Percentiles rank a stretch among this genome's conserved stretches.
Conservation (phyloP, 116 monocot genomes). For the Trichopus zeylanicus region DNA sequence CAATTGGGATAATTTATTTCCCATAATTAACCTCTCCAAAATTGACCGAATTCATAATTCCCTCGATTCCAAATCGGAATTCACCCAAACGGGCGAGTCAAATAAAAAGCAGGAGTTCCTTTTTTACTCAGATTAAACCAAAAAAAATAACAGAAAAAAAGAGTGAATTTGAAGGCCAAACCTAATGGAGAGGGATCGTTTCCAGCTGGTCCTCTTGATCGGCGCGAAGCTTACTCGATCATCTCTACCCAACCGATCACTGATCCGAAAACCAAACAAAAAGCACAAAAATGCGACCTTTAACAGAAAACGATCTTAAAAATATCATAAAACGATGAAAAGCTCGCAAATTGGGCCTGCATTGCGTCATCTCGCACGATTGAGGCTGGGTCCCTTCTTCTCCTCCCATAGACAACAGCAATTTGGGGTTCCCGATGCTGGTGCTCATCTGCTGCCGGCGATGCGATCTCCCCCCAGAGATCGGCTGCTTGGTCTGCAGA, state of each 20-base stretch:
- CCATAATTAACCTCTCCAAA: background rate
- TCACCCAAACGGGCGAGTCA: background rate
- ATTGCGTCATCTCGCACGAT: slow-evolving; percentile 3
- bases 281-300: background rate
- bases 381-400: slow-evolving; percentile 18
- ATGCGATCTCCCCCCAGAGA: slow-evolving; percentile 32
- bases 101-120: background rate
- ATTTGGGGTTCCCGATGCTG: slow-evolving; percentile 6
- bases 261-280: slow-evolving; percentile 3
- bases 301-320: background rate
- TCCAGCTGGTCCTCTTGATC: slow-evolving; percentile 62
- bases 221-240: slow-evolving; percentile 29
- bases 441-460: slow-evolving; percentile 13
- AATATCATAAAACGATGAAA: background rate
- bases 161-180: background rate
- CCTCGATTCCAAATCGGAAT: background rate
- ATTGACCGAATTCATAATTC: background rate
- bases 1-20: background rate
- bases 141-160: background rate
- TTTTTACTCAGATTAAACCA: background rate
- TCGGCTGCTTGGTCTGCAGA: slow-evolving; percentile 20
- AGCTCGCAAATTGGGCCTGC: background rate
- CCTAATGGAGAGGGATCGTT: slow-evolving; percentile 74
- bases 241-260: slow-evolving; percentile 15
- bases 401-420: slow-evolving; percentile 45